Evolutionary conservation across 2,329 filamentous ascomycete genomes (phyloP).

Genomic region (Diplodia corticola): DNA sequence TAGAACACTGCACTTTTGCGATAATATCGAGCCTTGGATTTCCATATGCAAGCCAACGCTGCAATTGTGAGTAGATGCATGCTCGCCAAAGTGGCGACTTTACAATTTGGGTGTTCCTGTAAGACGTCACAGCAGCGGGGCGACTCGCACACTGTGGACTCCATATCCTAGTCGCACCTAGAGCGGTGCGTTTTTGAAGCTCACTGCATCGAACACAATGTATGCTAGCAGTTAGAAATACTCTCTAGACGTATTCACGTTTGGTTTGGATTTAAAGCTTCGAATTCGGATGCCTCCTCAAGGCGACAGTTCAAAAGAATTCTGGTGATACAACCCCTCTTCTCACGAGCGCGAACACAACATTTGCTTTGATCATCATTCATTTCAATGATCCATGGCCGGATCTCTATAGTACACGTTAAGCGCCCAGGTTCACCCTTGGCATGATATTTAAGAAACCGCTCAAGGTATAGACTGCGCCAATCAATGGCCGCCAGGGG

Average conservation of each 20-base stretch:
- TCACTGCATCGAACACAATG: neutral
- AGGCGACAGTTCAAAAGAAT: neutral
- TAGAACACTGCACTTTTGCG: neutral
- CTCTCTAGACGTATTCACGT: neutral
- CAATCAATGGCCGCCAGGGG: slow-evolving; percentile 5
- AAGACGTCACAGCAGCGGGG: neutral
- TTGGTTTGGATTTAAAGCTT: neutral
- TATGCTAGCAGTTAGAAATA: neutral
- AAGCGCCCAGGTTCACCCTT: neutral
- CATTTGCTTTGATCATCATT: neutral
- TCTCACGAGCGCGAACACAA: neutral
- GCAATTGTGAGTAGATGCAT: neutral
- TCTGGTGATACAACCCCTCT: neutral
- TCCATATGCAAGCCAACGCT: neutral
- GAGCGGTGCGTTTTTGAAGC: neutral
- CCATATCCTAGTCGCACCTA: neutral
- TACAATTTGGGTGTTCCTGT: neutral
- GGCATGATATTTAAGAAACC: neutral
- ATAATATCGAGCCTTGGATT: neutral
- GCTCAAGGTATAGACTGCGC: neutral
- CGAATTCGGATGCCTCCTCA: neutral
- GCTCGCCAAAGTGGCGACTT: neutral
- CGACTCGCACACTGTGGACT: neutral
- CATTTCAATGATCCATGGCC: slow-evolving; percentile 1
- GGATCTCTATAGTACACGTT: neutral